A percentile compares a stretch with the other conserved stretches of the same genome.
Evolutionary conservation across 805 yeast species (phyloP).

Genomic region (Kodamaea laetipori): DNA sequence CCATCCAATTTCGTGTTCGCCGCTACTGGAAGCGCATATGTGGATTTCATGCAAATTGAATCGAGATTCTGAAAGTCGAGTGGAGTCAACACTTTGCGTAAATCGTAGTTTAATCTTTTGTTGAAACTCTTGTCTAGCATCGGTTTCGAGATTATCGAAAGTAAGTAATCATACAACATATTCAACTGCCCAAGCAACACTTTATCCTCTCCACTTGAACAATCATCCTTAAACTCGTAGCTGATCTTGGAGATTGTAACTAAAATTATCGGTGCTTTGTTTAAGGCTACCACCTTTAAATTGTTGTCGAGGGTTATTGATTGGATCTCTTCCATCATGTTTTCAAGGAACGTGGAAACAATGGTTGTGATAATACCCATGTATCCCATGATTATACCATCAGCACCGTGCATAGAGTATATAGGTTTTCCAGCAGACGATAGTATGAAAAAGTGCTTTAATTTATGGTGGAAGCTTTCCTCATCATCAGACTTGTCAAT

Average conservation of each 20-base stretch:
- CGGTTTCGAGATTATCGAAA: constrained; percentile 83
- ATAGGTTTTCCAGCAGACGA: constrained; percentile 90
- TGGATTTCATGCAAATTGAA: constrained; percentile 46
- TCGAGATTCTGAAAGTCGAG: constrained; percentile 75
- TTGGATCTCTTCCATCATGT: constrained; percentile 40
- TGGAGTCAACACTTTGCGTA: constrained; percentile 71
- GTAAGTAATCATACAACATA: constrained; percentile 69
- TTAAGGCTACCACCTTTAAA: constrained; percentile 55
- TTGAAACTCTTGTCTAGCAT: constrained; percentile 69
- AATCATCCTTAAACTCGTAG: constrained; percentile 43
- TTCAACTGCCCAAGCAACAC: constrained; percentile 56
- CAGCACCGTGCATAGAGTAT: constrained; percentile 74
- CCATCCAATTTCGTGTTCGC: constrained; percentile 9
- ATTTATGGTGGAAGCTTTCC: constrained; percentile 29
- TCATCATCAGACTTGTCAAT: constrained; percentile 19
- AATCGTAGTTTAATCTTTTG: constrained; percentile 76
- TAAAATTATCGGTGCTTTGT: constrained; percentile 68
- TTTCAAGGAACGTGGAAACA: constrained; percentile 63
- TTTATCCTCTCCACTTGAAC: constrained; percentile 15
- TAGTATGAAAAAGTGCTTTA: constrained; percentile 75
- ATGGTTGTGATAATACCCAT: constrained; percentile 83
- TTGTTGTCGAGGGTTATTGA: constrained; percentile 55
- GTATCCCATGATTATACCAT: constrained; percentile 65
- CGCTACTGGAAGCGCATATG: constrained; percentile 31
- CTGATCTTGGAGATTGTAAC: constrained; percentile 62